Evolutionary conservation across 75 land plant species (phyloP), one percentile per base, ranked within the genome.

Genomic region (Adiantum capillusveneris): DNA sequence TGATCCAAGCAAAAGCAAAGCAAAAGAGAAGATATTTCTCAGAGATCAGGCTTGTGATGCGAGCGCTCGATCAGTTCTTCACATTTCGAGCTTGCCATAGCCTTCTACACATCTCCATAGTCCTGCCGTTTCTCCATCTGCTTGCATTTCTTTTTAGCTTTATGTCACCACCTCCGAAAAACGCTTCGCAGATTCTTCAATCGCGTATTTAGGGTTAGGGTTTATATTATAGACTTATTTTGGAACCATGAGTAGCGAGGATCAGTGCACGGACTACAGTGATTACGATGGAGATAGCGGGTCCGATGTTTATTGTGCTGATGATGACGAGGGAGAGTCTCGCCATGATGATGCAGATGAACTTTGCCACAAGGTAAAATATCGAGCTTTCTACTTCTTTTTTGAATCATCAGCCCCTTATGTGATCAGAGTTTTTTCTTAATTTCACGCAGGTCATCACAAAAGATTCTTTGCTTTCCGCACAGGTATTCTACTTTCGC

Each of bases 391-490:
- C 25, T 16, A 16, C 25, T 26, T 27, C 53, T 24, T 55, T 27
- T 6, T 2, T 26, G 29, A 16, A 16, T 55, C 25, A n/a, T 19
- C 24, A 11, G 7, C 53, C 11, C 11, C 24, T 19, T 52, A 9
- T n/a, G 16, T 28, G 22, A 13, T n/a, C 26, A 29, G 31, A 13
- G 24, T 56, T 56, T 56, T 28, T 28, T 14, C 57, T 18, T 5
- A n/a, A 13, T 34, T 3, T 11, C 17, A 16, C 5, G 37, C 77
- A 88, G 94, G 94, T 88, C 22, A 88, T 88, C 45, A 88, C 88
- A 11, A 84, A 60, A 60, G 90, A 78, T 45, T 89, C 95, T 21
- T 75, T 89, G 44, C 57, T 89, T 50, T 79, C 80, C n/a, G 95
- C 95, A 43, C 95, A 89, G 87, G 94, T 88, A 66, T 30, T 1